Evolutionary conservation across 1,284 basidiomycete genomes (phyloP), one percentile per base, ranked within the genome.

Genomic region (Tilletia caries): DNA sequence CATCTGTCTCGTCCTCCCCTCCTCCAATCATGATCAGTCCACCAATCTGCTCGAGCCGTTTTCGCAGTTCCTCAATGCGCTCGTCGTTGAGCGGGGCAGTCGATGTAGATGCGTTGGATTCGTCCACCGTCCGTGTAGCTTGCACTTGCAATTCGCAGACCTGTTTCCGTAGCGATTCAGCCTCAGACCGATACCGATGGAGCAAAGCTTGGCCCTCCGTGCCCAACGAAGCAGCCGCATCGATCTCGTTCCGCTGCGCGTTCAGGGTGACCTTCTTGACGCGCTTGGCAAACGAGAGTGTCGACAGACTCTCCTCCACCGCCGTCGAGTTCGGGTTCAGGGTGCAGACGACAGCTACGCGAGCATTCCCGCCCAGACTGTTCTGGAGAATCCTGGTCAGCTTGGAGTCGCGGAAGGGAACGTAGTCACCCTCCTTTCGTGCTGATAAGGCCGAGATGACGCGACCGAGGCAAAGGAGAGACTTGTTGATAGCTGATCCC

Each of bases 371-470:
- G 0, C 92, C 91, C 0, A 98, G 87, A 1, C 93, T 96, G 1
- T 95, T 95, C 83, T 98, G 95, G 5, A 98, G 88, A 84, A 98
- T 90, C 41, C 95, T 89, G 2, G 95, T 98, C 76, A 88, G 82
- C 84, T 98, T 98, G 64, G 92, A 95, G 83, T 98, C 96, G 60
- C 95, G 90, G 85, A 92, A 98, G 2, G 95, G 95, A 15, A 98
- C 90, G 80, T 96, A 92, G 27, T 33, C 33, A 6, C 54, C 54
- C 20, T 60, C 54, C 15, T 50, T 37, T 8, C 43, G 34, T 25
- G 64, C 23, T 3, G 80, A 79, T 0, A 83, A 71, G 4, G 79
- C 80, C 50, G 73, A 77, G 67, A 83, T 83, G 32, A 83, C 82
- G 65, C 82, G 82, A 15, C 80, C 81, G 5, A 80, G 74, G 32